A percentile compares a stretch with the other conserved stretches of the same genome.
phyloP scores from a whole-genome alignment of 2,329 filamentous ascomycete species.

The Chrysosporium queenslandicum region DNA sequence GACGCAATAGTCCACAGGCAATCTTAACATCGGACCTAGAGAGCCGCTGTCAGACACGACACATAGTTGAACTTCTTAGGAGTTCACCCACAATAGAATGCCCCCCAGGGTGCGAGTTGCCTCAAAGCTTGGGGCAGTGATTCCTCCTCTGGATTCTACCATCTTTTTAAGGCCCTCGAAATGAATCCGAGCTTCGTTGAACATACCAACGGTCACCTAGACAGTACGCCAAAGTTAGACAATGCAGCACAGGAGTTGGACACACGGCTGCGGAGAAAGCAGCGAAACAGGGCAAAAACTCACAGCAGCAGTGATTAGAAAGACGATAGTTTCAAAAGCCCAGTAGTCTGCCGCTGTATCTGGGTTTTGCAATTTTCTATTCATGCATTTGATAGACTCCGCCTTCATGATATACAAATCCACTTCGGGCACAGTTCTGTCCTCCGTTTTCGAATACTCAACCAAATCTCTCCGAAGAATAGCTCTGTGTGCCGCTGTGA shows the following conservation, averaged over 20 bases:
- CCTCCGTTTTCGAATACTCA: slow-evolving; percentile 16
- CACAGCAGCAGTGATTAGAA: slow-evolving; percentile 31
- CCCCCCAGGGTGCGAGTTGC: slow-evolving; percentile 22
- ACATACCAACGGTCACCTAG: slow-evolving; percentile 32
- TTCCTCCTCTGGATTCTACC: slow-evolving; percentile 31
- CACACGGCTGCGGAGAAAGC: too few relatives aligned
- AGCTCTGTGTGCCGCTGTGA: slow-evolving; percentile 33
- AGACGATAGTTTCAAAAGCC: slow-evolving; percentile 32
- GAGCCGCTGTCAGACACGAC: not conserved
- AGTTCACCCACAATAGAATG: slow-evolving; percentile 24
- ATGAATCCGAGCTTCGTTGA: slow-evolving; percentile 33
- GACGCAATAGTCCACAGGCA: slow-evolving; percentile 27
- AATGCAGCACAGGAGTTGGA: not conserved
- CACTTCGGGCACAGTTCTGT: slow-evolving; percentile 23
- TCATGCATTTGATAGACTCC: slow-evolving; percentile 29
- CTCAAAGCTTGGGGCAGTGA: slow-evolving; percentile 22
- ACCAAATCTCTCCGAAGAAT: slow-evolving; percentile 22
- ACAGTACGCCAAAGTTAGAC: not conserved
- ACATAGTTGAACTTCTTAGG: not conserved
- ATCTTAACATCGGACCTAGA: slow-evolving; percentile 29
- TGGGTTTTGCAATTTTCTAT: slow-evolving; percentile 25
- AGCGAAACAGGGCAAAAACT: not conserved
- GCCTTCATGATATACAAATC: slow-evolving; percentile 34
- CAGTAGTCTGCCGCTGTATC: slow-evolving; percentile 21
- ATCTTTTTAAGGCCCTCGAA: slow-evolving; percentile 30